Evolutionary conservation across 2,329 filamentous ascomycete genomes (phyloP).

Genomic region (Cylindrodendrum hubeiense): DNA sequence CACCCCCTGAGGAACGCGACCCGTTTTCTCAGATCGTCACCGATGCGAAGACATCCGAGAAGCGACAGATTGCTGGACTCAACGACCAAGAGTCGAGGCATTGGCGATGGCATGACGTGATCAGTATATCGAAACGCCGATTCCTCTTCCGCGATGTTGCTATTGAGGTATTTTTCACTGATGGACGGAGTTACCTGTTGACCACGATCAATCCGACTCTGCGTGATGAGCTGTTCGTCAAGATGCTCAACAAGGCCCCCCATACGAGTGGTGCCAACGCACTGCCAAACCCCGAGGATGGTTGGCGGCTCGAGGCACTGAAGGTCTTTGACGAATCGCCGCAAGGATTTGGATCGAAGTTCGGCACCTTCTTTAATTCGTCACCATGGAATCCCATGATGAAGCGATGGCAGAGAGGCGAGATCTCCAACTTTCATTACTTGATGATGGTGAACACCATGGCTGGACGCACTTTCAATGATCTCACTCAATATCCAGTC

Average conservation of each 20-base stretch:
- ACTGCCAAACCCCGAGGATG: constrained; percentile 83
- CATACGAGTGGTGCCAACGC: constrained; percentile 79
- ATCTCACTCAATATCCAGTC: constrained; percentile 96
- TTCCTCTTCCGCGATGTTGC: constrained; percentile 97
- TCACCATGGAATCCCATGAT: constrained; percentile 86
- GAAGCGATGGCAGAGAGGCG: constrained; percentile 90
- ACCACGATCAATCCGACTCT: constrained; percentile 81
- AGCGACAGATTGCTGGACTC: constrained; percentile 65
- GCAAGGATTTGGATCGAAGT: constrained; percentile 82
- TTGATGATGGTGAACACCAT: constrained; percentile 99
- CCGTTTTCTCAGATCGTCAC: constrained; percentile 96
- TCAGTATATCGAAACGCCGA: constrained; percentile 94
- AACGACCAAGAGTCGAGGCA: constrained; percentile 84
- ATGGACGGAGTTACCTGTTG: constrained; percentile 93
- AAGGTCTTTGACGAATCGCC: constrained; percentile 72
- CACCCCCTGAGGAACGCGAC: constrained; percentile 90
- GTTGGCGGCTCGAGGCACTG: constrained; percentile 91
- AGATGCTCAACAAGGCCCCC: constrained; percentile 82
- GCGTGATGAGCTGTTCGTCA: constrained; percentile 84
- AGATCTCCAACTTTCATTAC: constrained; percentile 99
- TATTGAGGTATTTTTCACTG: constrained; percentile 97
- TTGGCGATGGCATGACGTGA: constrained; percentile 95
- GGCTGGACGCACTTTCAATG: constrained; percentile 97
- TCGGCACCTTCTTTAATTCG: constrained; percentile 91
- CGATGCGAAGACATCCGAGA: constrained; percentile 71